Conservation (phyloP, 75 land plant genomes). For the Selaginella moellendorffii region DNA sequence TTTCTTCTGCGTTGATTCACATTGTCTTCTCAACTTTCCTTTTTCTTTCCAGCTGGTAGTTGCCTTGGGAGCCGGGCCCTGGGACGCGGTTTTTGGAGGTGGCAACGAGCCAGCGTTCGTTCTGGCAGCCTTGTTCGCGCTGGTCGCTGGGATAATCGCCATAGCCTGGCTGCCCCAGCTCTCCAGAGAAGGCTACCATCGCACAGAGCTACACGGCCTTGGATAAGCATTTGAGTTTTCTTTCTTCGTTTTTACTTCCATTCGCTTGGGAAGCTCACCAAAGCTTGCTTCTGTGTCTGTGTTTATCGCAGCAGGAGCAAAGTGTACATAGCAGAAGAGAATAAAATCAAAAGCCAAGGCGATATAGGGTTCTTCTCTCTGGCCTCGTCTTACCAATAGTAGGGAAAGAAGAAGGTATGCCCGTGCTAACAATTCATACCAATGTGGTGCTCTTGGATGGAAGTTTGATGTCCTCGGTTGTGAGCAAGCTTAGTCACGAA, state of each 20-base stretch:
- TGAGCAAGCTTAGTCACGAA: neutral
- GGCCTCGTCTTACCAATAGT: too few relatives aligned
- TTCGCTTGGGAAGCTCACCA: neutral
- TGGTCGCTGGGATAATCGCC: slow-evolving; percentile 57
- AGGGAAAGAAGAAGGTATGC: too few relatives aligned
- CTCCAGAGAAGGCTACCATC: slow-evolving; percentile 27
- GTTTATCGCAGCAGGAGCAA: neutral
- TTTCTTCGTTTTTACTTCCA: neutral
- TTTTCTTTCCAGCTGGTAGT: too few relatives aligned
- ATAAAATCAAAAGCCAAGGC: too few relatives aligned
- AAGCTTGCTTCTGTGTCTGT: neutral
- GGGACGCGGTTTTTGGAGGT: slow-evolving; percentile 92
- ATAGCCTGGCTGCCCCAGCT: slow-evolving; percentile 33
- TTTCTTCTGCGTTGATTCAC: too few relatives aligned
- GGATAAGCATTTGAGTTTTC: neutral
- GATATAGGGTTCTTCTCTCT: too few relatives aligned
- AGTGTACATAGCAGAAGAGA: neutral
- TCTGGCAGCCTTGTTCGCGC: slow-evolving; percentile 53
- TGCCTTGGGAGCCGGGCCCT: slow-evolving; percentile 88
- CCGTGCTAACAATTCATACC: neutral
- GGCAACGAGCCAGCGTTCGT: slow-evolving; percentile 83
- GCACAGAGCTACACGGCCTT: neutral
- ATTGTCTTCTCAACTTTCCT: neutral
- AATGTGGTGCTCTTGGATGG: neutral
- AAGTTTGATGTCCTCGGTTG: neutral